Evolutionary conservation across 345 rosid species (phyloP).

Genomic region (Aegle marmelos): DNA sequence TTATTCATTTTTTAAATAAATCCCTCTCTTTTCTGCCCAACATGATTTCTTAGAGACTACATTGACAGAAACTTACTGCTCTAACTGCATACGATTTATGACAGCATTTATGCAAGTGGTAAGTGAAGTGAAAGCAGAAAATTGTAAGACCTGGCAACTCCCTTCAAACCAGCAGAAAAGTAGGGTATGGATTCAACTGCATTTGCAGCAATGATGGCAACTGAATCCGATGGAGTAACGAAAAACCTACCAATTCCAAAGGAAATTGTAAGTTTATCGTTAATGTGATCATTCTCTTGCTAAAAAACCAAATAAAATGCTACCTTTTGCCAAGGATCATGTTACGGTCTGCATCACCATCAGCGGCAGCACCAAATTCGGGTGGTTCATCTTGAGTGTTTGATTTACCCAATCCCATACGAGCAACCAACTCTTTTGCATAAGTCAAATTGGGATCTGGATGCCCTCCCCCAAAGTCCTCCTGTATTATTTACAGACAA

Average conservation of each 20-base stretch:
- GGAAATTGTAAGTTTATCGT: constrained; percentile 6
- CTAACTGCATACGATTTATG: neutral
- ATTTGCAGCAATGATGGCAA: constrained; percentile 98
- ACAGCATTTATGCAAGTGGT: neutral
- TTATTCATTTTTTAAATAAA: too few species aligned
- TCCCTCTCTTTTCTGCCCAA: neutral
- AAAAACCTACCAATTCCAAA: constrained; percentile 63
- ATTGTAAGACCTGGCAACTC: constrained; percentile 83
- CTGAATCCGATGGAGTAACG: constrained; percentile 99
- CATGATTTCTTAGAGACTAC: neutral
- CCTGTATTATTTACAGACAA: constrained; percentile 43
- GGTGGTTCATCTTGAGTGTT: constrained; percentile 71
- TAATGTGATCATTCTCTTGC: constrained; percentile 6
- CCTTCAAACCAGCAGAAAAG: constrained; percentile 91
- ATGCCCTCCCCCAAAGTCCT: constrained; percentile 99
- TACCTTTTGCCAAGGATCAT: constrained; percentile 99
- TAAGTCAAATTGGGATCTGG: constrained; percentile 99
- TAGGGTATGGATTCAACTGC: constrained; percentile 88
- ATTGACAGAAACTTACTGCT: neutral
- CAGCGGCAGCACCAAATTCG: constrained; percentile 99
- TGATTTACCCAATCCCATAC: constrained; percentile 93
- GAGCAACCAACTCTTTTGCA: constrained; percentile 92
- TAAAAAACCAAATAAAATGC: constrained; percentile 2
- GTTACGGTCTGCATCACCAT: constrained; percentile 99
- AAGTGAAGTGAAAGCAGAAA: constrained; percentile 10